Evolutionary conservation across 768 basidiomycete species (phyloP).

Genomic region (Pisolithus albus): DNA sequence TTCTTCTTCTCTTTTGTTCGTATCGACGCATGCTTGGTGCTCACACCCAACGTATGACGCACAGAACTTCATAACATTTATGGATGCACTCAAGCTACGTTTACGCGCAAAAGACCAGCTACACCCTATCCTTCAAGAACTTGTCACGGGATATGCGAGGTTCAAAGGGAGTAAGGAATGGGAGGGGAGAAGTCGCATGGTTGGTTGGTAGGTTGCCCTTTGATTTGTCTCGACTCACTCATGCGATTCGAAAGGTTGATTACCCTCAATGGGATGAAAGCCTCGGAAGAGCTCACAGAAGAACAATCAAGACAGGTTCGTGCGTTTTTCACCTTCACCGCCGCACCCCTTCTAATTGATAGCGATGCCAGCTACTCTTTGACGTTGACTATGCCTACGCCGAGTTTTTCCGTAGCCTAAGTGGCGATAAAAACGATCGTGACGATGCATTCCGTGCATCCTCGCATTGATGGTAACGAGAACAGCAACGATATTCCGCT

Average conservation of each 20-base stretch:
- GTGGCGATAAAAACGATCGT: constrained; percentile 29
- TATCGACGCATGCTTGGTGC: too few species aligned
- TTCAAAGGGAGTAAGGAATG: constrained; percentile 95
- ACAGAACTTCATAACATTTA: constrained; percentile 95
- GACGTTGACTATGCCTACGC: constrained; percentile 96
- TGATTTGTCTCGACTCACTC: background rate
- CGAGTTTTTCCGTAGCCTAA: constrained; percentile 80
- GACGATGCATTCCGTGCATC: background rate
- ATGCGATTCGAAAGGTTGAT: constrained; percentile 61
- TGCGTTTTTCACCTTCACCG: background rate
- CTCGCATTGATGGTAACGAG: too few species aligned
- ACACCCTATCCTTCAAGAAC: constrained; percentile 88
- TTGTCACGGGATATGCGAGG: constrained; percentile 89
- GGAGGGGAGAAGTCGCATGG: constrained; percentile 78
- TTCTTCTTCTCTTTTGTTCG: too few species aligned
- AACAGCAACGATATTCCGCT: too few species aligned
- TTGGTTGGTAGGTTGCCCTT: constrained; percentile 66
- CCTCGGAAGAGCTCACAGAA: constrained; percentile 90
- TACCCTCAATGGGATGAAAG: constrained; percentile 93
- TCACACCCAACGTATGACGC: too few species aligned
- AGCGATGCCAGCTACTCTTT: constrained; percentile 64
- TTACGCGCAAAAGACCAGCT: constrained; percentile 96
- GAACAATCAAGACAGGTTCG: constrained; percentile 88
- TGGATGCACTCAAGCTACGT: constrained; percentile 91
- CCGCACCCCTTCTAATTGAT: background rate